A percentile compares a stretch with the other conserved stretches of the same genome.
phyloP scores from a whole-genome alignment of 1,284 basidiomycete genomes.

The Cutaneotrichosporon dermatis region DNA sequence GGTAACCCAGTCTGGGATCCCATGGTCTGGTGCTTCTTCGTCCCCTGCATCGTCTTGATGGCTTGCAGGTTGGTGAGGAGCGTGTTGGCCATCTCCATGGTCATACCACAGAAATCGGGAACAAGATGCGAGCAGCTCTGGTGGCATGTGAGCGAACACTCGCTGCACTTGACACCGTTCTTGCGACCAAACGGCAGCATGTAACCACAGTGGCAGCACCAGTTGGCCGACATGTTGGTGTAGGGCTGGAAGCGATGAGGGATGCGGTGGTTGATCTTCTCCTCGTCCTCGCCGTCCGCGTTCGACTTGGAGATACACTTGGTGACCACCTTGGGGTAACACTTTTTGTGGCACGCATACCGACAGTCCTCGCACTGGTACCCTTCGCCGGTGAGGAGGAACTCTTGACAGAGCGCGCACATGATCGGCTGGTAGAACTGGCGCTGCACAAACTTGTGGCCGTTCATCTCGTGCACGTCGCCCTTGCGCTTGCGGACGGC shows the following conservation, averaged over 20 bases:
- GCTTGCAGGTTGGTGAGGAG: slow-evolving; percentile 79
- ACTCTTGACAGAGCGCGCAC: slow-evolving; percentile 94
- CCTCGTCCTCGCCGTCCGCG: slow-evolving; percentile 88
- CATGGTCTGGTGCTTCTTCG: slow-evolving; percentile 27
- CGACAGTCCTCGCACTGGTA: slow-evolving; percentile 99
- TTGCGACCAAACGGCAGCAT: slow-evolving; percentile 96
- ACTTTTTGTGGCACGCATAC: slow-evolving; percentile 98
- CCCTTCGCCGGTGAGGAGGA: slow-evolving; percentile 92
- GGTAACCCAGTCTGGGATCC: slow-evolving; percentile 9
- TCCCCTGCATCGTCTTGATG: slow-evolving; percentile 58
- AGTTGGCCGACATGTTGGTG: slow-evolving; percentile 96
- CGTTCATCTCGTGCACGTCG: slow-evolving; percentile 99
- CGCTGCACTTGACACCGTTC: slow-evolving; percentile 90
- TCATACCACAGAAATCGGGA: slow-evolving; percentile 99
- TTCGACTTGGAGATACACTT: slow-evolving; percentile 99
- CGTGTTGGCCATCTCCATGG: slow-evolving; percentile 97
- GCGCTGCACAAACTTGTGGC: slow-evolving; percentile 93
- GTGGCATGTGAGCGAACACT: slow-evolving; percentile 95
- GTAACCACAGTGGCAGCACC: slow-evolving; percentile 99
- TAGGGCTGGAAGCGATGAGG: slow-evolving; percentile 96
- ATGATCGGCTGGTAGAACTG: slow-evolving; percentile 99
- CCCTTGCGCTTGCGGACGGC: slow-evolving; percentile 95
- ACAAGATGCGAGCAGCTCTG: slow-evolving; percentile 97
- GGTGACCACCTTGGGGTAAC: slow-evolving; percentile 97
- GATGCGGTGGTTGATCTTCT: slow-evolving; percentile 99